Conservation (phyloP, 1,139 yeast genomes). For the Meyerozyma carpophila region DNA sequence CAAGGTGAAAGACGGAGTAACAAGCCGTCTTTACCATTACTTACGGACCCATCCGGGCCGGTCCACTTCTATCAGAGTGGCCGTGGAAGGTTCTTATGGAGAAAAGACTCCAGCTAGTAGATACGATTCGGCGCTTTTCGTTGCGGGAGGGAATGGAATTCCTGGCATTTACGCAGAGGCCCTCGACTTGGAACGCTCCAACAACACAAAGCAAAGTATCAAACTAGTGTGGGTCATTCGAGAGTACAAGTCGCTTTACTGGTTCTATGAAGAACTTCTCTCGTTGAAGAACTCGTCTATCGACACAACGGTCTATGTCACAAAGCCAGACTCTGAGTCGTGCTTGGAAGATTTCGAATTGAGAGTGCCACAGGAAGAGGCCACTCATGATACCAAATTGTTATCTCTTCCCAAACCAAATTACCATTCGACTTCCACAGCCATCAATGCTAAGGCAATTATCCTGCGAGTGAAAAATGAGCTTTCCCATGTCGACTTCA, state of each 20-base stretch:
- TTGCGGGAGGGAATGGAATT: slow-evolving; percentile 39
- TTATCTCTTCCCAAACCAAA: neutral
- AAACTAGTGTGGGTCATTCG: slow-evolving; percentile 18
- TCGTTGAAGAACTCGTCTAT: slow-evolving; percentile 11
- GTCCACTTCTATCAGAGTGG: slow-evolving; percentile 18
- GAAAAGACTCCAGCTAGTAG: slow-evolving; percentile 26
- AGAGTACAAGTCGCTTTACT: slow-evolving; percentile 13
- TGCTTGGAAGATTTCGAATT: slow-evolving; percentile 6
- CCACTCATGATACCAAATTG: neutral
- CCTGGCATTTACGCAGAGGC: slow-evolving; percentile 31
- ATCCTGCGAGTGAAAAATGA: slow-evolving; percentile 10
- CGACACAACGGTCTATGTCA: slow-evolving; percentile 14
- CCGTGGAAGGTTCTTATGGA: slow-evolving; percentile 39
- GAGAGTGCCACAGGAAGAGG: neutral
- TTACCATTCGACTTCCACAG: slow-evolving; percentile 3
- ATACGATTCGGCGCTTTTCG: slow-evolving; percentile 25
- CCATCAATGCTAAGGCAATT: slow-evolving; percentile 2
- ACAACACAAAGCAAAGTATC: slow-evolving; percentile 15
- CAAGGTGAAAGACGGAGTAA: slow-evolving; percentile 33
- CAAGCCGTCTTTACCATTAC: slow-evolving; percentile 7
- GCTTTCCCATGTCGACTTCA: slow-evolving; percentile 21
- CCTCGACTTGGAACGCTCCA: slow-evolving; percentile 24
- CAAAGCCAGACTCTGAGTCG: slow-evolving; percentile 8
- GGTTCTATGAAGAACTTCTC: slow-evolving; percentile 17
- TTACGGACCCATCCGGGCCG: slow-evolving; percentile 5